Conservation (phyloP, 495 filamentous ascomycete species). For the Penicillium parvum region DNA sequence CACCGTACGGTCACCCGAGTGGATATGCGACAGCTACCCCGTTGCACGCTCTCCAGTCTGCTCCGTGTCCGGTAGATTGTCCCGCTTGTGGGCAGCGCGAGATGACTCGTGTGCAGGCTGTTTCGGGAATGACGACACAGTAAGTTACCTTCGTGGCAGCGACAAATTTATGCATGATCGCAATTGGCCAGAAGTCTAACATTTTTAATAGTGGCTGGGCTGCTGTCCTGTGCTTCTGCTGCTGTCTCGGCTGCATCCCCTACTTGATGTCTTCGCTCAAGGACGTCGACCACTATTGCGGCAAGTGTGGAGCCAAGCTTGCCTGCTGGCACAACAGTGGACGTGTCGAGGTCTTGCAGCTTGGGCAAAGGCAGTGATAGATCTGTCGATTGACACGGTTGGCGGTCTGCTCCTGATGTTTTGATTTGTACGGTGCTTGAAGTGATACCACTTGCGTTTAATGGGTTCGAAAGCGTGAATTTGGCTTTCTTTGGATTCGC, state of each 20-base stretch:
- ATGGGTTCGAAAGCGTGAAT: not conserved
- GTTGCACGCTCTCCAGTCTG: constrained; percentile 28
- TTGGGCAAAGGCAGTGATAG: constrained; percentile 2
- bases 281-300: constrained; percentile 50
- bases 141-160: constrained; percentile 23
- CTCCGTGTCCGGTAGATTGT: constrained; percentile 46
- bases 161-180: not conserved
- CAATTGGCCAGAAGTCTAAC: not conserved
- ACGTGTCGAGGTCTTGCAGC: constrained; percentile 38
- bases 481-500: not conserved
- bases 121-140: constrained; percentile 49
- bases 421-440: not conserved
- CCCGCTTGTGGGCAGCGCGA: constrained; percentile 43
- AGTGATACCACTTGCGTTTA: constrained; percentile 12
- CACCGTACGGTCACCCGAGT: constrained; percentile 21
- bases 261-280: constrained; percentile 49
- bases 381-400: not conserved
- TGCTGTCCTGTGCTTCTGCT: constrained; percentile 39
- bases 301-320: constrained; percentile 43
- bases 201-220: constrained; percentile 43
- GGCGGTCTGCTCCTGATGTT: not conserved
- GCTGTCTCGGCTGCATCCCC: constrained; percentile 50
- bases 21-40: constrained; percentile 28
- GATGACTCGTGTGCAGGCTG: constrained; percentile 39
- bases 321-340: constrained; percentile 53